phyloP scores from a whole-genome alignment of 768 basidiomycete species.

The Boletellus emodensis region DNA sequence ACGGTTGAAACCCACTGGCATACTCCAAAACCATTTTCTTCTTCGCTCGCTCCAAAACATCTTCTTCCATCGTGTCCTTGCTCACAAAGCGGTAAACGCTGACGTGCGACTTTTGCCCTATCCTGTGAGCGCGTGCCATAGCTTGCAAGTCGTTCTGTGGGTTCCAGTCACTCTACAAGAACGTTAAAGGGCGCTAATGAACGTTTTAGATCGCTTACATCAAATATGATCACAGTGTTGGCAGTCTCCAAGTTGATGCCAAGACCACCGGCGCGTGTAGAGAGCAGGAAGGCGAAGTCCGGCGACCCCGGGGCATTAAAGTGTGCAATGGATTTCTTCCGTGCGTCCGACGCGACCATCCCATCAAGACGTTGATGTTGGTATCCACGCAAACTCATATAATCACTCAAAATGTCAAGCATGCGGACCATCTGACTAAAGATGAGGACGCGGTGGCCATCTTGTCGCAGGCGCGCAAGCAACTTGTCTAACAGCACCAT shows the following conservation, averaged over 20 bases:
- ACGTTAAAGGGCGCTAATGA: constrained; percentile 6
- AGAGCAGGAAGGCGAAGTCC: constrained; percentile 95
- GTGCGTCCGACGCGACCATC: constrained; percentile 86
- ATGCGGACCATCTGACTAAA: constrained; percentile 99
- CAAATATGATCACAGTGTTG: constrained; percentile 98
- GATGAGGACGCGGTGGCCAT: constrained; percentile 95
- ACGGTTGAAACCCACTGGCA: constrained; percentile 70
- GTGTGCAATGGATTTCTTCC: constrained; percentile 95
- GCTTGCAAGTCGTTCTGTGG: constrained; percentile 98
- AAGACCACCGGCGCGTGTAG: constrained; percentile 94
- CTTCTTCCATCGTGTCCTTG: constrained; percentile 99
- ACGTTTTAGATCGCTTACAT: constrained; percentile 52
- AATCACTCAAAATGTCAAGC: constrained; percentile 97
- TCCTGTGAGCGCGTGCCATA: constrained; percentile 98
- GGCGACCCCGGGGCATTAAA: constrained; percentile 92
- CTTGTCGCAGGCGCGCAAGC: constrained; percentile 80
- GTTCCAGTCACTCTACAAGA: constrained; percentile 88
- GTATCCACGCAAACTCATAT: constrained; percentile 87
- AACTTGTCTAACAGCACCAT: constrained; percentile 98
- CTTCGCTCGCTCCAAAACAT: constrained; percentile 95
- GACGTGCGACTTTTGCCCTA: constrained; percentile 98
- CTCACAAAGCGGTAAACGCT: constrained; percentile 98
- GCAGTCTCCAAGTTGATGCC: constrained; percentile 99
- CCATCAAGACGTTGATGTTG: constrained; percentile 94
- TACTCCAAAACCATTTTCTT: constrained; percentile 99